Base-by-base conservation (phyloP, 2,329 filamentous ascomycete genomes). In the Thelonectria rubi region DNA sequence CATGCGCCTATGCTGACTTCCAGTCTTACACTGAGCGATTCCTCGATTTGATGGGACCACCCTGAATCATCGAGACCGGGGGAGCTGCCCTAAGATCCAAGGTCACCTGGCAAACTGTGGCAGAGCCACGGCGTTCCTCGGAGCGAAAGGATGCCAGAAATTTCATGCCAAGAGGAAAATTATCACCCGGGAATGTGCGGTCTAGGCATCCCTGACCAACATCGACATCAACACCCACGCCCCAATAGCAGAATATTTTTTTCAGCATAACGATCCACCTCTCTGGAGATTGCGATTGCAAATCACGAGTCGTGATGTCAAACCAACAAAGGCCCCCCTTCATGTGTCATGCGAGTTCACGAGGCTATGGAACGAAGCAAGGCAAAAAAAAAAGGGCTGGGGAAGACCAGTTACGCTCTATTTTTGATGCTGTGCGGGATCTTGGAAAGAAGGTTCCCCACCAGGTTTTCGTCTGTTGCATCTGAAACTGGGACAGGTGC, bases 251-350 rank as follows among this genome's bases (percentile, higher is more conserved):
- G 65, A 67, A 64, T 66, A 61, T 54, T 71, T 71, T n/a, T 30
- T 71, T 61, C 64, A 65, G 55, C 63, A 65, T 59, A 48, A 62
- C 56, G 68, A 64, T 71, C 68, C 69, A 71, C 70, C 62, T 48
- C 30, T 64, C 60, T 66, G 53, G 69, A 60, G 63, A 69, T 67
- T 67, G 17, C 60, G 45, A 64, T 62, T 65, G 61, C 54, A 57
- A 69, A 64, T 59, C 58, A 65, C 54, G 32, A 62, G 62, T 56
- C 57, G 34, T 56, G 57, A 60, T 63, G 39, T 64, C 48, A 57
- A 43, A 54, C 40, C 45, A 51, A 45, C 58, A 64, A 55, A 57
- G 34, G 20, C 15, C 55, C 60, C 63, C 65, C 52, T 45, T 48
- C 52, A 53, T 62, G 48, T 60, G 42, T 64, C 60, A 62, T 63